Evolutionary conservation across 441 rosid genomes (phyloP).

Genomic region (Iberis amara): DNA sequence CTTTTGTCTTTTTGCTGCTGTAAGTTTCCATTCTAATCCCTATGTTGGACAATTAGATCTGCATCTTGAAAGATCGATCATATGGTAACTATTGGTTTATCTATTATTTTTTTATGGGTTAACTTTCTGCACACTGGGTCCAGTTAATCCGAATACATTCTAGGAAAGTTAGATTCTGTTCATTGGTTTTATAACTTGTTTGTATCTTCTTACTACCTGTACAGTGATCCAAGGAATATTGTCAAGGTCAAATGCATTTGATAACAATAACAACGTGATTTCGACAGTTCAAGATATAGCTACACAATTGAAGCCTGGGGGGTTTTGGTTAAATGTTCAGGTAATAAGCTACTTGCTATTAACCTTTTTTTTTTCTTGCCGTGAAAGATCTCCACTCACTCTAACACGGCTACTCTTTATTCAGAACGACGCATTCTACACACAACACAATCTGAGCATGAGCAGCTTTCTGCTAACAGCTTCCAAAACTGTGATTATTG

Average conservation of each 20-base stretch:
- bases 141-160: background rate
- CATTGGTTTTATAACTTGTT: background rate
- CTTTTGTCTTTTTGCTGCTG: background rate
- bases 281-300: slow-evolving; percentile 42
- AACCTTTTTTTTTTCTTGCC: background rate
- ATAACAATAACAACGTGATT: slow-evolving; percentile 30
- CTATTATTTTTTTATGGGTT: background rate
- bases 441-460: slow-evolving; percentile 71
- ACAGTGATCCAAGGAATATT: slow-evolving; percentile 59
- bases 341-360: slow-evolving; percentile 33
- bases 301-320: slow-evolving; percentile 34
- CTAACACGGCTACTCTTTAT: slow-evolving; percentile 22
- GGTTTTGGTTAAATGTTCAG: slow-evolving; percentile 84
- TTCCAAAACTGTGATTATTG: slow-evolving; percentile 39
- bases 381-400: slow-evolving; percentile 3
- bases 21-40: background rate
- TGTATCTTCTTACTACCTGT: slow-evolving; percentile 1
- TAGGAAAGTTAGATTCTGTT: background rate
- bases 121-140: background rate
- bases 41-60: slow-evolving; percentile 9
- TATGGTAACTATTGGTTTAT: background rate
- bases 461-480: slow-evolving; percentile 46
- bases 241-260: slow-evolving; percentile 49
- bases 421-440: slow-evolving; percentile 71
- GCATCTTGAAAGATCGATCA: background rate